A percentile compares a stretch with the other conserved stretches of the same genome.
Conservation (phyloP, 2,329 filamentous ascomycete species). For the Neofusicoccum cordaticola region DNA sequence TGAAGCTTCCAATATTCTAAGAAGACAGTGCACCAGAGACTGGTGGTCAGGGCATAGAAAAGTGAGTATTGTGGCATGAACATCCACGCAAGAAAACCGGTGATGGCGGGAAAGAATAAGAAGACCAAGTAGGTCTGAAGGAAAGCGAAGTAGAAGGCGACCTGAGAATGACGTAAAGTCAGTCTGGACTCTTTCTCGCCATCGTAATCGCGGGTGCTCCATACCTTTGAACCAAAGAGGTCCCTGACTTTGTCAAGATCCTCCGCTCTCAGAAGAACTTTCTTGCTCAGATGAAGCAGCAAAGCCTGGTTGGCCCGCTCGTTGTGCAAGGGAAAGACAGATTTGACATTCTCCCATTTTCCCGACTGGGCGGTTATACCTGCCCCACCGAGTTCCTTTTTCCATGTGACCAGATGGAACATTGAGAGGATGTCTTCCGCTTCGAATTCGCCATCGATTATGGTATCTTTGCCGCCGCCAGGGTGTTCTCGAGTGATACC, state of each 20-base stretch:
- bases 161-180: neutral
- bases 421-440: slow-evolving; percentile 76
- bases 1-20: slow-evolving; percentile 36
- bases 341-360: slow-evolving; percentile 69
- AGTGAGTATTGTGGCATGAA: slow-evolving; percentile 33
- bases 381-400: slow-evolving; percentile 71
- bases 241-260: slow-evolving; percentile 74
- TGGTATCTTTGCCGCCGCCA: slow-evolving; percentile 34
- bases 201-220: neutral
- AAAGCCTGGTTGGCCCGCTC: slow-evolving; percentile 70
- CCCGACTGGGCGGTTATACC: slow-evolving; percentile 68
- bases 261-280: slow-evolving; percentile 62
- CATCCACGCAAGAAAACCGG: slow-evolving; percentile 30
- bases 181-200: neutral
- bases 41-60: slow-evolving; percentile 29
- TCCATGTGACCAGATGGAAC: slow-evolving; percentile 73
- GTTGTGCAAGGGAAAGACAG: slow-evolving; percentile 78
- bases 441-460: slow-evolving; percentile 65
- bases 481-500: slow-evolving; percentile 67
- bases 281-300: slow-evolving; percentile 71
- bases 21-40: slow-evolving; percentile 35
- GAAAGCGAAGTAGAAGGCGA: slow-evolving; percentile 37
- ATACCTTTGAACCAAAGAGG: slow-evolving; percentile 69
- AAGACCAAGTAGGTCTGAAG: slow-evolving; percentile 33
- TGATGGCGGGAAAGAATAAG: slow-evolving; percentile 30